These are phyloP conservation scores for Cyclostephanos invisitatus DNA, from an alignment of 108 stramenopile genomes.

Conservation along the genomic window DNA sequence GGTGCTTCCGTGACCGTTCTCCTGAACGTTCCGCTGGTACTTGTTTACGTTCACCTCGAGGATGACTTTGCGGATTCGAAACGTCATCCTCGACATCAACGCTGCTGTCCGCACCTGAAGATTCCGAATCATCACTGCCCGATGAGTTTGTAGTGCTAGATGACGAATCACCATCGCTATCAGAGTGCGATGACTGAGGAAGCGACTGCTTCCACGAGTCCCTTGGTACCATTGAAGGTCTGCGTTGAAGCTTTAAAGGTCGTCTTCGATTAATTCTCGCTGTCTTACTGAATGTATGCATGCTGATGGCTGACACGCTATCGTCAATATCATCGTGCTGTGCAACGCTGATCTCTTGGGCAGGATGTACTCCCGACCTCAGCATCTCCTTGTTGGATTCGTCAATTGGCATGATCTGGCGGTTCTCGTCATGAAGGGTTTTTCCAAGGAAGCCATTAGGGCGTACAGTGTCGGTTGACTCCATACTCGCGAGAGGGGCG, in stretches of 20 bases:
- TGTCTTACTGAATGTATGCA: no score
- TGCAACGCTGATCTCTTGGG: no score
- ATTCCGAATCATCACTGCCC: conserved; percentile 5
- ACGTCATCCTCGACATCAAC: background rate
- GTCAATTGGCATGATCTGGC: no score
- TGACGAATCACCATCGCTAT: conserved; percentile 6
- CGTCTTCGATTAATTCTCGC: background rate
- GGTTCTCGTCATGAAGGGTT: no score
- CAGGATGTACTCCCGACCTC: no score
- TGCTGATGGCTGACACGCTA: no score
- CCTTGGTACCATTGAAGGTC: conserved; percentile 1
- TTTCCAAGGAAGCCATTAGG: no score
- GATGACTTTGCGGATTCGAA: background rate
- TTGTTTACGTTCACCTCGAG: no score
- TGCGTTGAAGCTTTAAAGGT: background rate
- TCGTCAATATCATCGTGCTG: no score
- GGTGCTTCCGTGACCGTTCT: background rate
- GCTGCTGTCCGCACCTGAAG: background rate
- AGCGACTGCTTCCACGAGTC: background rate
- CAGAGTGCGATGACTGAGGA: background rate
- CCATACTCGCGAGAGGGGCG: background rate
- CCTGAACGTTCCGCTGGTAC: no score
- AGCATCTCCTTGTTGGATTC: no score
- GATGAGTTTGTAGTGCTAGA: background rate
- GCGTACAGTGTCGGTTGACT: background rate